Conservation (phyloP, 2,329 filamentous ascomycete genomes). For the Paecilomyces formosus region DNA sequence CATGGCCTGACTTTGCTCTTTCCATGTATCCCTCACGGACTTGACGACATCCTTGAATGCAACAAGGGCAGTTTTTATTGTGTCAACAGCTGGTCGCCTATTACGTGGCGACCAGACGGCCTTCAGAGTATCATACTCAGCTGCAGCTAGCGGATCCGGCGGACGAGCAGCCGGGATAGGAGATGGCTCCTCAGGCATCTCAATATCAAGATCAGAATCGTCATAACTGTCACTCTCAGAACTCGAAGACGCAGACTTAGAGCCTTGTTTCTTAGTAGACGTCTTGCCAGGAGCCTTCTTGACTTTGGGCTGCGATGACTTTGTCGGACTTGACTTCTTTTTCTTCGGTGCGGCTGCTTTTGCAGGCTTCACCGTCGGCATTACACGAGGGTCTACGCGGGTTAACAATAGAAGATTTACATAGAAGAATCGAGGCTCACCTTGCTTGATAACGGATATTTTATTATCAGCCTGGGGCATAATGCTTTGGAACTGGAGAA, state of each 20-base stretch:
- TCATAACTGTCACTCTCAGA: constrained; percentile 45
- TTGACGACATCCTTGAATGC: constrained; percentile 55
- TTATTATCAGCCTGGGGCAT: neutral
- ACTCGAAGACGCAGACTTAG: constrained; percentile 33
- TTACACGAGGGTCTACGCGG: neutral
- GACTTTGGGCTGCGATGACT: constrained; percentile 8
- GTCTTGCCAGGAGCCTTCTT: constrained; percentile 17
- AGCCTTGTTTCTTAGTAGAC: constrained; percentile 14
- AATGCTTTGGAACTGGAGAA: neutral
- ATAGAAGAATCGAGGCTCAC: neutral
- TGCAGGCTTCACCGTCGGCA: constrained; percentile 9
- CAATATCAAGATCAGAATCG: constrained; percentile 44
- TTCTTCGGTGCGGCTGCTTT: constrained; percentile 11
- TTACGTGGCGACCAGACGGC: constrained; percentile 54
- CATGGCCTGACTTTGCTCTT: constrained; percentile 48
- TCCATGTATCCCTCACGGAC: constrained; percentile 55
- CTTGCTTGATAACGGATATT: neutral
- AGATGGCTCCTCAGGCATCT: constrained; percentile 46
- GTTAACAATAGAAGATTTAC: neutral
- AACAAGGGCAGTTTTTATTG: constrained; percentile 48
- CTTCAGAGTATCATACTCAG: constrained; percentile 53
- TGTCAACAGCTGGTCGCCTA: constrained; percentile 40
- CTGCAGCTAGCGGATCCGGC: constrained; percentile 44
- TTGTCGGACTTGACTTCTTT: constrained; percentile 15
- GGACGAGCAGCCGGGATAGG: constrained; percentile 49